Base-by-base conservation (phyloP, 2,329 filamentous ascomycete species). In the Fusarium protoensiforme region DNA sequence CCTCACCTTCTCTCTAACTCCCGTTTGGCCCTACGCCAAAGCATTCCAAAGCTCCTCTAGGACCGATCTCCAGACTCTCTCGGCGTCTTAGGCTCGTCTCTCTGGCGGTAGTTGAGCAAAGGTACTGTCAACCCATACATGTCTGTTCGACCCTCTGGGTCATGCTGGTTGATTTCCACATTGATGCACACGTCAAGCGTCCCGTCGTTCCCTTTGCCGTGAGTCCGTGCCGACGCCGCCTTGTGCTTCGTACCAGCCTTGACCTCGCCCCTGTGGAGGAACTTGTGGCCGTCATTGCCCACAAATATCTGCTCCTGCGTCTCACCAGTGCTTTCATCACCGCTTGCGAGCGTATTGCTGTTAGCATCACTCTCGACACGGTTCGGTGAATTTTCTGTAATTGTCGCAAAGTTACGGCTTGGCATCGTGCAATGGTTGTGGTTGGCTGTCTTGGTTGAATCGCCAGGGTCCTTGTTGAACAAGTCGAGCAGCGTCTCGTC, bases 401-500 rank as follows among this genome's bases (percentile, higher is more conserved):
- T 92, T 46, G 93, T 92, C 78, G 96, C 96, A 88, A 94, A 99
- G 81, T 99, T 99, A 27, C 96, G 91, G 74, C 94, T 95, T 3
- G 97, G 91, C 83, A 98, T 98, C 13, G 95, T 98, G 70, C 94
- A 93, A 72, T 94, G 89, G 82, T 98, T 98, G 79, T 88, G 92
- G 48, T 85, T 85, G 1, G 91, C 89, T 5, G 92, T 94, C 84
- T 95, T 97, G 88, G 59, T 93, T 78, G 81, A 90, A 80, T 82
- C 88, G 75, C 97, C 95, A 0, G 97, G 95, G 77, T 98, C 95
- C 78, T 93, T 92, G 70, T 94, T 89, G 82, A 99, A 99, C 77
- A 98, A 91, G n/a, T 93, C 92, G 75, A 98, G 92, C 82, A 98
- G 91, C 43, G 96, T 95, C 84, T 99, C 96, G 78, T 98, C 94